phyloP scores from a whole-genome alignment of 1,284 basidiomycete species.

The Irpex sp. region DNA sequence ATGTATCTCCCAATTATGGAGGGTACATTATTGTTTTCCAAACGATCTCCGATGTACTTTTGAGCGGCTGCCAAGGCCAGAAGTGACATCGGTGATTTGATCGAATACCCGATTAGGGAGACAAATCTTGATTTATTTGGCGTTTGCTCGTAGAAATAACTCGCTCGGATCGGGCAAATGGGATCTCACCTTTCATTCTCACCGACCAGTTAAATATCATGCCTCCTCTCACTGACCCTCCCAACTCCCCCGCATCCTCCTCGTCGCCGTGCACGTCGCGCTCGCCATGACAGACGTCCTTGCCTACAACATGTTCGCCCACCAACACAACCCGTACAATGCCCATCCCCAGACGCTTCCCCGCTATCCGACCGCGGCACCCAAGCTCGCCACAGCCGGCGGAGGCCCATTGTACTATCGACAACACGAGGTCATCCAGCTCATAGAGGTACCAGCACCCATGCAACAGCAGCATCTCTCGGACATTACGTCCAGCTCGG shows the following conservation, averaged over 20 bases:
- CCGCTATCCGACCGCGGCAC: background rate
- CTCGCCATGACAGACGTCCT: conserved; percentile 15
- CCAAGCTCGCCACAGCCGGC: conserved; percentile 27
- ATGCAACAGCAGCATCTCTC: conserved; percentile 41
- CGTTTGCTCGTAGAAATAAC: background rate
- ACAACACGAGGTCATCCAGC: conserved; percentile 67
- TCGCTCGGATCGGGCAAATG: background rate
- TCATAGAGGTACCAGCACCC: conserved; percentile 63
- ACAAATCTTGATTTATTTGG: conserved; percentile 15
- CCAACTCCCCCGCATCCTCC: conserved; percentile 12
- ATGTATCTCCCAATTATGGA: conserved; percentile 8
- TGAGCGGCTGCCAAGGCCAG: conserved; percentile 9
- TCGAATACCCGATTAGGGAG: conserved; percentile 7
- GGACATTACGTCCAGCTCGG: conserved; percentile 28
- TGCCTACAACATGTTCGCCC: conserved; percentile 21
- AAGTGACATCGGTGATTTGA: conserved; percentile 15
- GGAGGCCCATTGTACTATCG: conserved; percentile 44
- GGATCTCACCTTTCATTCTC: conserved; percentile 15
- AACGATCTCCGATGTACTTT: conserved; percentile 11
- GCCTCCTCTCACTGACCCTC: conserved; percentile 12
- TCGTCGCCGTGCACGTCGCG: conserved; percentile 10
- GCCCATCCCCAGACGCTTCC: conserved; percentile 27
- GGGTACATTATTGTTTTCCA: background rate
- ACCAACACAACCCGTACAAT: conserved; percentile 25
- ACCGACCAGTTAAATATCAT: conserved; percentile 18